Evolutionary conservation across 148 eudicot species (phyloP).

Genomic region (Camellia granthamiana): DNA sequence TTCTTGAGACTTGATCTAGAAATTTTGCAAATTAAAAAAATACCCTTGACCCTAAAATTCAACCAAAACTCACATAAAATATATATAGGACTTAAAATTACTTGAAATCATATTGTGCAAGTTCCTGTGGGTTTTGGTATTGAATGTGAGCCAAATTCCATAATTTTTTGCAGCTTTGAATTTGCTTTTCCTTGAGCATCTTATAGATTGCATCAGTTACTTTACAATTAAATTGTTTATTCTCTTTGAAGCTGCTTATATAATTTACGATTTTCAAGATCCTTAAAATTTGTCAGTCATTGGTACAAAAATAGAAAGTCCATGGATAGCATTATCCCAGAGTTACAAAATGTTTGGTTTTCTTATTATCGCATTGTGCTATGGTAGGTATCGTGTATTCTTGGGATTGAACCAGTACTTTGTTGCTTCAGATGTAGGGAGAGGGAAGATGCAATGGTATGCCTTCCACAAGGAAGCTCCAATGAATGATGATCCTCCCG

Average conservation of each 20-base stretch:
- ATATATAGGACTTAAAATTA: no score
- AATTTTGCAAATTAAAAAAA: no score
- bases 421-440: slow-evolving; percentile 32
- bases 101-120: no score
- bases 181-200: no score
- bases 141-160: no score
- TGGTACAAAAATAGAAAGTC: background rate
- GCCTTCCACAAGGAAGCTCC: slow-evolving; percentile 30
- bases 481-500: slow-evolving; percentile 2
- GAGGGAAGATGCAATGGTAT: slow-evolving; percentile 36
- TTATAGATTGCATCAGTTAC: background rate
- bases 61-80: no score
- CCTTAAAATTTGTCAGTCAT: background rate
- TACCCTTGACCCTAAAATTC: no score
- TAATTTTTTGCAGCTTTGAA: no score
- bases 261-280: background rate
- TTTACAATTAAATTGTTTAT: background rate
- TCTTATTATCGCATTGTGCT: slow-evolving; percentile 11
- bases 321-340: background rate
- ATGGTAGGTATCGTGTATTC: slow-evolving; percentile 25
- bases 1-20: no score
- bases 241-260: background rate
- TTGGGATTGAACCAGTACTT: slow-evolving; percentile 35
- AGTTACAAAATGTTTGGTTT: background rate
- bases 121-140: no score